Base-by-base conservation (phyloP, 2,329 filamentous ascomycete species). In the Blastomyces parvus region DNA sequence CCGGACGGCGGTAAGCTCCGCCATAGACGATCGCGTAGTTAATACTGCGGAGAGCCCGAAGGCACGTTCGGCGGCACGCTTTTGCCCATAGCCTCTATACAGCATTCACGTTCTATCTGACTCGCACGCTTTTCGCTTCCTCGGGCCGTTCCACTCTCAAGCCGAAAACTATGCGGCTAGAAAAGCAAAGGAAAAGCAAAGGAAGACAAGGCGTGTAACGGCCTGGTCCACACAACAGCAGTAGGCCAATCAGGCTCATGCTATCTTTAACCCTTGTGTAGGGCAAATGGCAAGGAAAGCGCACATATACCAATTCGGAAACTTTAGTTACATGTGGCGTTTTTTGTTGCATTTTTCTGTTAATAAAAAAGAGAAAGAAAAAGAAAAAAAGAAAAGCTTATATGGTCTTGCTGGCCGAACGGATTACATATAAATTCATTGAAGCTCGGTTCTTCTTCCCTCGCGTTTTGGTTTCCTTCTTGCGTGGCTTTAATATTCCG, bases 251-350 rank as follows among this genome's bases (percentile, higher is more conserved):
- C 57, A 48, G 57, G 25, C 25, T 22, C 27, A 27, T 33, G n/a
- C 27, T 33, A 33, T 48, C 22, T n/a, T 9, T n/a, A n/a, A 27
- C 42, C 27, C 27, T n/a, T 59, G 57, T 17, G 57, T 42, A 33
- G 19, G 30, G 42, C 55, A 36, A 57, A 57, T 40, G 22, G 22
- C 38, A 42, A 48, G 25, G 25, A 33, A 48, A 42, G 27, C 40
- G 57, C 57, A 59, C 40, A 48, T 33, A 46, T 44, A 59, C 40
- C 25, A 48, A 48, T 48, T 59, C 40, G 57, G 57, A 59, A 59
- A 46, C 33, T 46, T 59, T 59, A 33, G 33, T 9, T 27, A 22
- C 55, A 40, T 57, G 40, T 57, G 33, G 13, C n/a, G 25, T 17
- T 42, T 40, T 57, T 57, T 57, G 22, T 27, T 17, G 11, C 0